Base-by-base conservation (phyloP, 371 early-diverging fungal species). In the Sporodiniella umbellata region DNA sequence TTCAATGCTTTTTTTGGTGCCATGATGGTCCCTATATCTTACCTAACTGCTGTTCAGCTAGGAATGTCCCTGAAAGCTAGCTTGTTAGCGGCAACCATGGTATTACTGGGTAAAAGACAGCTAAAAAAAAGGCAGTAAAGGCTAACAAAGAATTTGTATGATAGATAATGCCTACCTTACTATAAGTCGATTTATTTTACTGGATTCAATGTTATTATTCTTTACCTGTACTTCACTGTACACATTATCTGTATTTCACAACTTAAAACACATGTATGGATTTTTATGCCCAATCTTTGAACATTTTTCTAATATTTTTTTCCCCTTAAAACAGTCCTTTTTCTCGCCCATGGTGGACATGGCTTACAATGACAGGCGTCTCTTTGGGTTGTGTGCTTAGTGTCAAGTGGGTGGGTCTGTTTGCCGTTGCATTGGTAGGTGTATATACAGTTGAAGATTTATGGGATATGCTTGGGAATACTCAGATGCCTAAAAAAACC, bases 321-420 rank as follows among this genome's bases (percentile, higher is more conserved):
- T n/a, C n/a, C n/a, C n/a, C n/a, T n/a, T n/a, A n/a, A n/a, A n/a
- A n/a, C n/a, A 88, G 89, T 26, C 80, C 95, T 5, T 95, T 96
- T 52, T 81, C 92, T 1, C 24, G 60, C 0, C 76, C 84, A 40
- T 97, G 98, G 98, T 94, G 85, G 81, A 50, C 80, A 7, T 94
- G 95, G 92, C 64, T 99, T 24, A 53, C 85, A 3, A 63, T 87
- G 35, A 92, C 98, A 4, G 99, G 99, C 39, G 59, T 90, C 3
- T 89, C 92, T 14, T 66, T 99, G 21, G 99, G 99, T 22, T 80
- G 90, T 45, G 95, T 89, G 6, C 72, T 52, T 57, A 97, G 98
- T 76, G 88, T 99, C 14, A 99, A 99, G 68, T 99, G 99, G 99
- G 98, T 99, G 25, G 99, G 99, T 1, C 75, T 98, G 42, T 92